A percentile compares a stretch with the other conserved stretches of the same genome.
phyloP scores from a whole-genome alignment of 345 rosid species.

The Cardiospermum halicacabum region DNA sequence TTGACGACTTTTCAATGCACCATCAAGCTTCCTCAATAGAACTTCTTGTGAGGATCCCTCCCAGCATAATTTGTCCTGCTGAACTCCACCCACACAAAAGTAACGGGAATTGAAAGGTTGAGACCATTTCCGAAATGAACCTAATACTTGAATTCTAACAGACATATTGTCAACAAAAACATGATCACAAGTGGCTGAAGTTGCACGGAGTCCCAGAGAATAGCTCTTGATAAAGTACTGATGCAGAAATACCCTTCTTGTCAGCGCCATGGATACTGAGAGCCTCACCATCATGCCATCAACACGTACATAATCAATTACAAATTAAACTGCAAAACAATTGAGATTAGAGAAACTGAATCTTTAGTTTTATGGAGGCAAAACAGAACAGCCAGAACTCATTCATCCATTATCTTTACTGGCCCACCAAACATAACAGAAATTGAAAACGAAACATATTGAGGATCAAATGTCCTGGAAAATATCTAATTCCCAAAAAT shows the following conservation, averaged over 20 bases:
- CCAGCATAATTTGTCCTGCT: conserved; percentile 36
- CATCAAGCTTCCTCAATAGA: conserved; percentile 58
- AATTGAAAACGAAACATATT: no score
- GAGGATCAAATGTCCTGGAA: no score
- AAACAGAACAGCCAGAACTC: not conserved
- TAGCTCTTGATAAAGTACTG: not conserved
- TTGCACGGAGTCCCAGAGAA: not conserved
- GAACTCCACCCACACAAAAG: not conserved
- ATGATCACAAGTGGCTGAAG: not conserved
- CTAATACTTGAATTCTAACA: not conserved
- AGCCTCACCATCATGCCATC: not conserved
- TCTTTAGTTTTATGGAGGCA: not conserved
- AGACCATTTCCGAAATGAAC: not conserved
- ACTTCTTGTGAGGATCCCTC: conserved; percentile 39
- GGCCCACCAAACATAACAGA: no score
- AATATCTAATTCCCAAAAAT: no score
- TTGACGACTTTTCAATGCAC: conserved; percentile 40
- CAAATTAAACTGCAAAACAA: not conserved
- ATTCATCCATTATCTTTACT: no score
- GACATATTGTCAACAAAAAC: not conserved
- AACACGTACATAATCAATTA: not conserved
- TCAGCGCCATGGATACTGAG: conserved; percentile 5
- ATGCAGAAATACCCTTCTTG: not conserved
- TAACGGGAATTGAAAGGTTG: not conserved
- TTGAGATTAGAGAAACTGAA: not conserved